phyloP scores from a whole-genome alignment of 805 yeast species.

The Nakazawaea ernobii region DNA sequence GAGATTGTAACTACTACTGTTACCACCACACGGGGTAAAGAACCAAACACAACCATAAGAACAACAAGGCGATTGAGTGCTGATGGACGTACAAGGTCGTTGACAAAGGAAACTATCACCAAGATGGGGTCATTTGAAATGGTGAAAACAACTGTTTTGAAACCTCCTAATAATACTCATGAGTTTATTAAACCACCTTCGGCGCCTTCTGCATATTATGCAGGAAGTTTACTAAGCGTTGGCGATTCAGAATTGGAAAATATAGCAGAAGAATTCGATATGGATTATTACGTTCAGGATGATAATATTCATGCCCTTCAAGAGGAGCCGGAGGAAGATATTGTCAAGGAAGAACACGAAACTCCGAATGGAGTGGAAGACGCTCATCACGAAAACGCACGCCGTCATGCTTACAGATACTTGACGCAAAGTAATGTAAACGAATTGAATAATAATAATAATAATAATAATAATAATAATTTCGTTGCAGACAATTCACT shows the following conservation, averaged over 20 bases:
- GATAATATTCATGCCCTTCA: background rate
- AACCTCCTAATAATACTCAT: conserved; percentile 17
- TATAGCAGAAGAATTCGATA: conserved; percentile 24
- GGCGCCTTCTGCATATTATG: conserved; percentile 25
- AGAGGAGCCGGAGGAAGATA: conserved; percentile 11
- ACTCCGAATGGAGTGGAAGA: background rate
- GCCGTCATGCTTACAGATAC: background rate
- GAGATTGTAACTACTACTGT: conserved; percentile 15
- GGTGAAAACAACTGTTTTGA: conserved; percentile 40
- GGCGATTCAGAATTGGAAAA: conserved; percentile 20
- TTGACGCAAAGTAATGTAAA: conserved; percentile 2
- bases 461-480: background rate
- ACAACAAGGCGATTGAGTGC: conserved; percentile 46
- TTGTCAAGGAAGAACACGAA: background rate
- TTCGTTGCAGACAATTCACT: conserved; percentile 13
- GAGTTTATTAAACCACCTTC: conserved; percentile 16
- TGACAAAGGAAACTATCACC: conserved; percentile 48
- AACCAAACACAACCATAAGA: conserved; percentile 30
- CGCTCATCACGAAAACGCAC: background rate
- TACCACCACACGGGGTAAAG: conserved; percentile 11
- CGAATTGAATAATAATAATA: background rate
- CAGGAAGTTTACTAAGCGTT: conserved; percentile 19
- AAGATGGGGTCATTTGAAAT: conserved; percentile 43
- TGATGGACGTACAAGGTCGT: conserved; percentile 48
- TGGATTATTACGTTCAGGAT: conserved; percentile 14